Conservation (phyloP, 768 basidiomycete genomes). For the Amanita polypyramis region DNA sequence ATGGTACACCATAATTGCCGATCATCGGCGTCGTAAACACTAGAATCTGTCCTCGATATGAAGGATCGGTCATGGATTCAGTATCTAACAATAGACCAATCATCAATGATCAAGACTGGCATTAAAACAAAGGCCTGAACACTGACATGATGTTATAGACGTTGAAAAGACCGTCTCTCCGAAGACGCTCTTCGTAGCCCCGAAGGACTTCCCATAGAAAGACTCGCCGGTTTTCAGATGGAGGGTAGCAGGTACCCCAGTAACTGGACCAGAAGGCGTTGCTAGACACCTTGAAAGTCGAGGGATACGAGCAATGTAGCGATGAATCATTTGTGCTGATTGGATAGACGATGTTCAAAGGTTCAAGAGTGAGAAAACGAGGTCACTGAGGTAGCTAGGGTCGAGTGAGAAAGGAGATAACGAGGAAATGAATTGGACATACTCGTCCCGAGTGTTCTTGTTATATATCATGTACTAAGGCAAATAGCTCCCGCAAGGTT, state of each 20-base stretch:
- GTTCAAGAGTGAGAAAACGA: slow-evolving; percentile 69
- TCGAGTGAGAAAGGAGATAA: slow-evolving; percentile 15
- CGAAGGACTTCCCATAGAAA: slow-evolving; percentile 85
- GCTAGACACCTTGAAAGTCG: slow-evolving; percentile 52
- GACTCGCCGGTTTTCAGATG: slow-evolving; percentile 94
- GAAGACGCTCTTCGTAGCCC: slow-evolving; percentile 75
- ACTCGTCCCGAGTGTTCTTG: slow-evolving; percentile 87
- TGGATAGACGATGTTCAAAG: slow-evolving; percentile 17
- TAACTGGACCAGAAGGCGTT: slow-evolving; percentile 44
- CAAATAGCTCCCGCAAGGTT: not conserved
- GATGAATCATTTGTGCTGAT: slow-evolving; percentile 42
- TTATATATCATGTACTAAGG: slow-evolving; percentile 67
- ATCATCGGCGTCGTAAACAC: slow-evolving; percentile 98
- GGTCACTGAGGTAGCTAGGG: slow-evolving; percentile 79
- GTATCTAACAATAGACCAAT: slow-evolving; percentile 52
- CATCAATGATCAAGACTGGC: not conserved
- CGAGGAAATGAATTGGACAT: slow-evolving; percentile 15
- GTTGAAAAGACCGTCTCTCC: slow-evolving; percentile 99
- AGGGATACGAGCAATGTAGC: slow-evolving; percentile 38
- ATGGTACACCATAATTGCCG: slow-evolving; percentile 95
- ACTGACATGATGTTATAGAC: slow-evolving; percentile 88
- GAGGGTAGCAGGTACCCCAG: slow-evolving; percentile 63
- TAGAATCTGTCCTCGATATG: slow-evolving; percentile 94
- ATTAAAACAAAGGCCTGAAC: slow-evolving; percentile 20
- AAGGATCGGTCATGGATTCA: slow-evolving; percentile 99